These are phyloP conservation scores for Chlamydomonas reinhardtii DNA, from an alignment of 163 green algal species.

Conservation along the genomic window DNA sequence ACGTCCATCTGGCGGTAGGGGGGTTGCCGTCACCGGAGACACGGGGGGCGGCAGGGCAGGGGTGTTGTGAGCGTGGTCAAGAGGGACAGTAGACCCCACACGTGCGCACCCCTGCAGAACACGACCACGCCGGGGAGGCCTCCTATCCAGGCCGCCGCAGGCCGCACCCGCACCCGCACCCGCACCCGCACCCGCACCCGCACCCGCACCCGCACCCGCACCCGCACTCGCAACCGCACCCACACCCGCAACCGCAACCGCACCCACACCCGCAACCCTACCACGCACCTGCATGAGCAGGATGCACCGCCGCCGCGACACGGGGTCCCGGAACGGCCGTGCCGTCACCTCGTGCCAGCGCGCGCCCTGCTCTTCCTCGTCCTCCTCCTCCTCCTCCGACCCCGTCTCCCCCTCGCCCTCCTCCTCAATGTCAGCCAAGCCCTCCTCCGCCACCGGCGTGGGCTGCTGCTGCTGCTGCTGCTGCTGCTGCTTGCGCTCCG, in stretches of 20 bases:
- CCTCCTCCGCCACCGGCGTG: background rate
- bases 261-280: no score
- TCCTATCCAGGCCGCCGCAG: no score
- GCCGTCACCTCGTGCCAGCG: slow-evolving; percentile 46
- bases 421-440: background rate
- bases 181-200: background rate
- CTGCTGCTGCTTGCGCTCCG: background rate
- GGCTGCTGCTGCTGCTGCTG: background rate
- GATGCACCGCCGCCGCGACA: slow-evolving; percentile 13
- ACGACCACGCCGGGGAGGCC: no score
- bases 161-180: no score
- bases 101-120: no score
- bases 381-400: background rate
- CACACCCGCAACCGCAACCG: no score
- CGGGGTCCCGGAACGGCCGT: slow-evolving; percentile 27
- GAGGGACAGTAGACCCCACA: no score
- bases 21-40: no score
- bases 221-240: no score
- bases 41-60: no score
- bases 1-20: slow-evolving; percentile 21
- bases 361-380: background rate
- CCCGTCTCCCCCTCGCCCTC: background rate
- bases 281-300: slow-evolving; percentile 35
- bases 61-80: background rate
- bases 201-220: no score